Conservation (phyloP, 176 grass and related monocot species). For the Oryza meridionalis region DNA sequence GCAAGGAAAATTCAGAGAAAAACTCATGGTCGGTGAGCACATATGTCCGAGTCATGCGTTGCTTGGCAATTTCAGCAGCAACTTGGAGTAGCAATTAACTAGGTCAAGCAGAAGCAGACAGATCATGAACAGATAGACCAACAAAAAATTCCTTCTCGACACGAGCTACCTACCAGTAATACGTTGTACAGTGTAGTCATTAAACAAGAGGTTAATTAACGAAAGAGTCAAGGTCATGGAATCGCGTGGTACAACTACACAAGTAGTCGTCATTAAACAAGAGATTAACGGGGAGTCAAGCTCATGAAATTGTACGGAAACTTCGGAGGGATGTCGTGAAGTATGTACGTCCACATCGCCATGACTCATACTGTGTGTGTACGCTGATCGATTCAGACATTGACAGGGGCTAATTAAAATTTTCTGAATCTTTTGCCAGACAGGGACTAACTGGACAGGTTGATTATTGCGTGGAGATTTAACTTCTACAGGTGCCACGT, state of each 20-base stretch:
- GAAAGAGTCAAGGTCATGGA: background rate
- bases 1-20: background rate
- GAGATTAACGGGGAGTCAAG: too few relatives aligned
- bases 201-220: too few relatives aligned
- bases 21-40: background rate
- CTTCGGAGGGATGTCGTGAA: background rate
- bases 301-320: slow-evolving; percentile 3
- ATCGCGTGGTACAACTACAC: background rate
- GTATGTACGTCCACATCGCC: background rate
- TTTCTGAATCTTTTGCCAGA: background rate
- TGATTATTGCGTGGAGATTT: background rate
- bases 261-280: too few relatives aligned
- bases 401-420: background rate
- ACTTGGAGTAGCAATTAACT: background rate
- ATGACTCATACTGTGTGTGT: background rate
- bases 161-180: too few relatives aligned
- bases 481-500: background rate
- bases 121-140: background rate
- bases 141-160: background rate
- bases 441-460: background rate
- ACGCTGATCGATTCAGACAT: background rate
- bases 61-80: background rate
- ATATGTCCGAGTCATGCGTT: background rate
- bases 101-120: background rate
- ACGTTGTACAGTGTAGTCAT: too few relatives aligned